Evolutionary conservation across 2,329 filamentous ascomycete species (phyloP), one percentile per base, ranked within the genome.

Genomic region (Pseudogymnoascus destructans): DNA sequence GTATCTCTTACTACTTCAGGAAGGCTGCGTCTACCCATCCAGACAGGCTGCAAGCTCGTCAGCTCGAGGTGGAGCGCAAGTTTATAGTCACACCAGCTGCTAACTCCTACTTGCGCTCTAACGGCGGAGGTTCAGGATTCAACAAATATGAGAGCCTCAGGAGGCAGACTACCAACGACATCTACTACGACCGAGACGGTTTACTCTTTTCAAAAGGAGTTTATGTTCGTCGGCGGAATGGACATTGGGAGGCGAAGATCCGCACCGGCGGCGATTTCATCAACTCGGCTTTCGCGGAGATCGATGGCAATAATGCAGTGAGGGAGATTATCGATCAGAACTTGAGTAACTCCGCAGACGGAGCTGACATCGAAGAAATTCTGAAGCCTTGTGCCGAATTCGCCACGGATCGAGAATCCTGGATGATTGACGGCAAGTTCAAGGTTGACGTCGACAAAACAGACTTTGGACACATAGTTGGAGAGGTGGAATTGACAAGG

Each of bases 381-480:
- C 36, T 61, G 33, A 40, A 60, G 5, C 55, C 58, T 61, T 59
- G 58, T 40, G 58, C 60, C 55, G 55, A 58, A 56, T 61, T 59
- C 27, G 58, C 59, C 35, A 61, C 55, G 33, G 58, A 61, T 40
- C 58, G 58, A 59, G 58, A 61, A 38, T 58, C 55, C 19, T 60
- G 52, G 58, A 60, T 60, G 19, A 58, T 60, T 49, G 52, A 61
- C 19, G 56, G 58, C 35, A 60, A 52, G 19, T 61, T 58, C 32
- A 61, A 57, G 56, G 60, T 60, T 54, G 57, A 60, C 30, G 56
- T 60, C 38, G 58, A 61, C 35, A 61, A 56, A 30, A 61, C 42
- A 36, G 58, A 61, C 38, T 61, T 61, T 61, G 57, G 60, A 58
- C 35, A 61, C 59, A 58, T 27, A 17, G 58, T 61, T 61, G 49